Evolutionary conservation across 164 flowering plant genomes (phyloP).

Genomic region (Hamamelis virginiana): DNA sequence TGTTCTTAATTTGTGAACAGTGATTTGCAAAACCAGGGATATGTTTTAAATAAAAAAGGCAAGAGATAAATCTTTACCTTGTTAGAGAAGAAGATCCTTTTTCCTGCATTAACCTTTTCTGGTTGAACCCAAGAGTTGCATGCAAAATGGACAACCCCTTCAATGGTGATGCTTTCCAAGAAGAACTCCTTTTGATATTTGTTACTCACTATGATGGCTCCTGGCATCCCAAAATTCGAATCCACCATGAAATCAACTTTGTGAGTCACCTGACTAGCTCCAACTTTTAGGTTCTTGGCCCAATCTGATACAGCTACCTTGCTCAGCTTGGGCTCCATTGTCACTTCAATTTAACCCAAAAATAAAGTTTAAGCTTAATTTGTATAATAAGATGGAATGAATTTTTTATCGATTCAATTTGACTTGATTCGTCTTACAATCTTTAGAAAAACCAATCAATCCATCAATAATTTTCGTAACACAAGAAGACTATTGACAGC

Average conservation of each 20-base stretch:
- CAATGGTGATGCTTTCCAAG: constrained; percentile 19
- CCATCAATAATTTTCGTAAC: no score
- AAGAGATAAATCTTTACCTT: constrained; percentile 10
- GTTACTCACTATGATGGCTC: constrained; percentile 19
- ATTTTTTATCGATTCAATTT: no score
- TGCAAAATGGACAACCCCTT: constrained; percentile 16
- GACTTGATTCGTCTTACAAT: no score
- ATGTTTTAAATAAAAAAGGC: no score
- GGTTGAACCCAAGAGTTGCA: constrained; percentile 29
- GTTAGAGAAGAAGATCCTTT: constrained; percentile 19
- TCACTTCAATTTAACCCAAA: constrained; percentile 5
- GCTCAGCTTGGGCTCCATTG: constrained; percentile 15
- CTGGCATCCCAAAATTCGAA: constrained; percentile 19
- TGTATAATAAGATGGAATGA: no score
- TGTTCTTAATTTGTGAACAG: no score
- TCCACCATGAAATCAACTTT: constrained; percentile 14
- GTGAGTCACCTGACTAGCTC: neutral
- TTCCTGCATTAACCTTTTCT: constrained; percentile 2
- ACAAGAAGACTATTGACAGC: no score
- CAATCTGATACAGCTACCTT: constrained; percentile 9
- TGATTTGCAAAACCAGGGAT: no score
- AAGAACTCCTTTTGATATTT: constrained; percentile 19
- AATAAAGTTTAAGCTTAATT: no score
- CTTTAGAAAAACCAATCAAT: no score
- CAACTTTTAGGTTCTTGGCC: neutral